Conservation (phyloP, 1,139 yeast species). For the Kodamaea anthophila region DNA sequence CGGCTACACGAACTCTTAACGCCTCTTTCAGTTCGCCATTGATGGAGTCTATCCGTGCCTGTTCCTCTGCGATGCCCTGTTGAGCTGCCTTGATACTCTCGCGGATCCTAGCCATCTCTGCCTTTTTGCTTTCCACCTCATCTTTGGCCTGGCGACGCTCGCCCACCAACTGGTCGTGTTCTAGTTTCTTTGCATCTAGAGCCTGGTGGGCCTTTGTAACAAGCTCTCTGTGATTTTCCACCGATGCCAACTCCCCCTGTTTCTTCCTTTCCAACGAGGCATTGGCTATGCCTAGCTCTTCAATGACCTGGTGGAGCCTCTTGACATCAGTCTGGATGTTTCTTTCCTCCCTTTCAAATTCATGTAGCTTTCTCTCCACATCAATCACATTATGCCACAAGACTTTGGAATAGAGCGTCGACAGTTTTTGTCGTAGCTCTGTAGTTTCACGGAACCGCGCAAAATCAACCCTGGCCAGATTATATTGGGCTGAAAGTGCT, state of each 20-base stretch:
- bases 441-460: constrained; percentile 38
- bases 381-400: constrained; percentile 52
- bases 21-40: constrained; percentile 37
- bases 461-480: constrained; percentile 29
- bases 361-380: constrained; percentile 25
- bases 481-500: constrained; percentile 25
- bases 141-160: constrained; percentile 9
- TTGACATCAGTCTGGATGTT: too few species aligned
- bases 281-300: background rate
- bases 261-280: constrained; percentile 8
- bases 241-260: constrained; percentile 9
- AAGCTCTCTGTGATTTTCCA: constrained; percentile 14
- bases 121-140: constrained; percentile 18
- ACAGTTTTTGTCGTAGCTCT: constrained; percentile 37
- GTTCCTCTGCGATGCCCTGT: constrained; percentile 21
- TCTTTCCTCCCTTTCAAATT: constrained; percentile 12
- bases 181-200: constrained; percentile 9
- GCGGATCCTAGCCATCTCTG: constrained; percentile 23
- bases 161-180: constrained; percentile 2
- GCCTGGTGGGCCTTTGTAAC: constrained; percentile 16
- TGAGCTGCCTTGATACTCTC: constrained; percentile 19
- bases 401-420: constrained; percentile 53
- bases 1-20: constrained; percentile 13
- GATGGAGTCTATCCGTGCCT: constrained; percentile 30
- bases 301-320: background rate